Conservation (phyloP, 75 land plant genomes). For the Pinus albicaulis region DNA sequence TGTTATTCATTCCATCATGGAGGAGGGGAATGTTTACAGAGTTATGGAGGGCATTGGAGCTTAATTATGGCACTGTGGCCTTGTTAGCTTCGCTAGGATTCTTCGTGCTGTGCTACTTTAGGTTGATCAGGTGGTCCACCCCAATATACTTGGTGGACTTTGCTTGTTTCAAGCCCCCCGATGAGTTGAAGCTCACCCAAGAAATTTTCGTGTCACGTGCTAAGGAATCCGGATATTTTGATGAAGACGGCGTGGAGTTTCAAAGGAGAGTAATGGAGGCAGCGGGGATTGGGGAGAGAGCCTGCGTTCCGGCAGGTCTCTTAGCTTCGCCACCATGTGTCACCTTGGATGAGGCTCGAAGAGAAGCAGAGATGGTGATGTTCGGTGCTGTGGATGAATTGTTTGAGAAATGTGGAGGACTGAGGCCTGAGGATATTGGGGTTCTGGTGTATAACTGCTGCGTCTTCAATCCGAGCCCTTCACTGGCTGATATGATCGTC, state of each 20-base stretch:
- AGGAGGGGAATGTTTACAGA: too few relatives aligned
- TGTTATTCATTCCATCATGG: too few relatives aligned
- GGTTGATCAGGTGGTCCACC: too few relatives aligned
- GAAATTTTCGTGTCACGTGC: conserved; percentile 57
- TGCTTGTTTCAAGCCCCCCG: conserved; percentile 64
- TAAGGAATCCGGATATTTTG: conserved; percentile 56
- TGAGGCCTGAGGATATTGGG: conserved; percentile 85
- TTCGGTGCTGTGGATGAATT: conserved; percentile 89
- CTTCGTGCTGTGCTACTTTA: too few relatives aligned
- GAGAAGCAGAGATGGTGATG: conserved; percentile 74
- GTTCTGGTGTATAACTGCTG: conserved; percentile 92
- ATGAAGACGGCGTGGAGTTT: conserved; percentile 67
- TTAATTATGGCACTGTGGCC: too few relatives aligned
- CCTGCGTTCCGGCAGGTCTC: conserved; percentile 57
- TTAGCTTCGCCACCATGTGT: conserved; percentile 31
- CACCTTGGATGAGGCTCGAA: conserved; percentile 74
- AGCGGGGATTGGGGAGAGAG: conserved; percentile 80
- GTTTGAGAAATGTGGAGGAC: conserved; percentile 53
- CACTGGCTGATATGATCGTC: conserved; percentile 89
- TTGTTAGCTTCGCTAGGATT: too few relatives aligned
- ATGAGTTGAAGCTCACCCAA: conserved; percentile 60
- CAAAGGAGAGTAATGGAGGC: conserved; percentile 51
- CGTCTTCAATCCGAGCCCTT: conserved; percentile 90
- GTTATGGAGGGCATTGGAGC: too few relatives aligned
- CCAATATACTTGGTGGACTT: conserved; percentile 11